These are phyloP conservation scores for Aspergillus terreus DNA, from an alignment of 2,329 filamentous ascomycete species.

Conservation along the genomic window DNA sequence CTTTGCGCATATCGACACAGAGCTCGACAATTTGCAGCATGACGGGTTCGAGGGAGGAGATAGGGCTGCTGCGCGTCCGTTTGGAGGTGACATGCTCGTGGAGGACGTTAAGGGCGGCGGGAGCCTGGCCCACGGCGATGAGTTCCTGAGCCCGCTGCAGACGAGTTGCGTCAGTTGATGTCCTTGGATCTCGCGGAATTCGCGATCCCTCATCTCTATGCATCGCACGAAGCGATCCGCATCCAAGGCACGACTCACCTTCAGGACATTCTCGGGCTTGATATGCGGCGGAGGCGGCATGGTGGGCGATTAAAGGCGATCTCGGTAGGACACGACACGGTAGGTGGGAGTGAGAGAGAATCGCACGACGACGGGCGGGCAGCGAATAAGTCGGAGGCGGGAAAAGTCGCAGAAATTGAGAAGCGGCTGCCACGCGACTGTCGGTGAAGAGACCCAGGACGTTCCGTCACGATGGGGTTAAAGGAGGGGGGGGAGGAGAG, in stretches of 20 bases:
- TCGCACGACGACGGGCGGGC: conserved; percentile 24
- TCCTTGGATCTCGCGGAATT: not conserved
- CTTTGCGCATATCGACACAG: conserved; percentile 95
- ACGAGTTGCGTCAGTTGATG: conserved; percentile 15
- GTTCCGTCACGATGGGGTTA: conserved; percentile 5
- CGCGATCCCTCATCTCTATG: not conserved
- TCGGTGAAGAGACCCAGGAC: conserved; percentile 18
- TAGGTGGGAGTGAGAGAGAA: conserved; percentile 9
- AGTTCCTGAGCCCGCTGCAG: conserved; percentile 85
- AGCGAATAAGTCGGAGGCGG: conserved; percentile 24
- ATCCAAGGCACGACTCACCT: conserved; percentile 46
- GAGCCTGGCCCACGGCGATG: conserved; percentile 91
- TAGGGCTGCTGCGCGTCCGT: conserved; percentile 94
- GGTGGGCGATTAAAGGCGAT: conserved; percentile 36
- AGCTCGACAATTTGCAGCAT: conserved; percentile 98
- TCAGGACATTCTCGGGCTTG: conserved; percentile 98
- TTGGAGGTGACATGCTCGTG: conserved; percentile 99
- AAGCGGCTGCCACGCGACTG: conserved; percentile 35
- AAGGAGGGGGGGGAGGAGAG: conserved; percentile 19
- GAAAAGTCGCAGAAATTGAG: conserved; percentile 17
- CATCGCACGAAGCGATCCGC: not conserved
- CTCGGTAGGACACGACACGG: conserved; percentile 13
- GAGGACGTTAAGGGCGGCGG: conserved; percentile 87
- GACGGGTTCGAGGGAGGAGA: conserved; percentile 92
- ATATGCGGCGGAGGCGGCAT: conserved; percentile 96